These are phyloP conservation scores for Candida caryicola DNA, from an alignment of 805 yeast genomes.

Conservation along the genomic window DNA sequence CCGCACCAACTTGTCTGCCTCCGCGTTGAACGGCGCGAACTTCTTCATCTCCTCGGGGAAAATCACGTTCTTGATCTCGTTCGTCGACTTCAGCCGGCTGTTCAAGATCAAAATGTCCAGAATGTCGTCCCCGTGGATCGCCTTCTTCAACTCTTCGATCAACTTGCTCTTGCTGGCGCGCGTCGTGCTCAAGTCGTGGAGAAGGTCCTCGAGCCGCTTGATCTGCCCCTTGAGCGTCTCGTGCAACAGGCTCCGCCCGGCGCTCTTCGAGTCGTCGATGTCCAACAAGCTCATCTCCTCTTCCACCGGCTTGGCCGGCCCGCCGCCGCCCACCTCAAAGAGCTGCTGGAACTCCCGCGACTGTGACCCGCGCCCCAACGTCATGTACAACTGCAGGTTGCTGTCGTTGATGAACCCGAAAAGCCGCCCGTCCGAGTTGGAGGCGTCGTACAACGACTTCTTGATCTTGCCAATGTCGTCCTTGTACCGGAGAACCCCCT, in stretches of 20 bases:
- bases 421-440: constrained; percentile 55
- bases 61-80: constrained; percentile 51
- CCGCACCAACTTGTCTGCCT: constrained; percentile 65
- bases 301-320: constrained; percentile 1
- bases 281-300: constrained; percentile 58
- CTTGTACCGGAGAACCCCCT: constrained; percentile 26
- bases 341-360: constrained; percentile 38
- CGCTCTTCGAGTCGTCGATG: constrained; percentile 50
- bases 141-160: constrained; percentile 61
- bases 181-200: constrained; percentile 60
- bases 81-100: constrained; percentile 51
- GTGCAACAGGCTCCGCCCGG: constrained; percentile 4
- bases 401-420: constrained; percentile 43
- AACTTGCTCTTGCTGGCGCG: constrained; percentile 62
- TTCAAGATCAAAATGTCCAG: constrained; percentile 70
- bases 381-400: constrained; percentile 21
- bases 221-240: constrained; percentile 38
- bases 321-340: constrained; percentile 16
- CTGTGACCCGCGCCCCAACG: constrained; percentile 40
- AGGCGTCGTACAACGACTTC: constrained; percentile 59
- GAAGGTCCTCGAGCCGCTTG: constrained; percentile 49
- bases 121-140: constrained; percentile 79
- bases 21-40: constrained; percentile 63
- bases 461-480: constrained; percentile 58
- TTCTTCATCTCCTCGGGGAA: constrained; percentile 75